Evolutionary conservation across 257 asterid species (phyloP).

Genomic region (Solanum chiquidenum): DNA sequence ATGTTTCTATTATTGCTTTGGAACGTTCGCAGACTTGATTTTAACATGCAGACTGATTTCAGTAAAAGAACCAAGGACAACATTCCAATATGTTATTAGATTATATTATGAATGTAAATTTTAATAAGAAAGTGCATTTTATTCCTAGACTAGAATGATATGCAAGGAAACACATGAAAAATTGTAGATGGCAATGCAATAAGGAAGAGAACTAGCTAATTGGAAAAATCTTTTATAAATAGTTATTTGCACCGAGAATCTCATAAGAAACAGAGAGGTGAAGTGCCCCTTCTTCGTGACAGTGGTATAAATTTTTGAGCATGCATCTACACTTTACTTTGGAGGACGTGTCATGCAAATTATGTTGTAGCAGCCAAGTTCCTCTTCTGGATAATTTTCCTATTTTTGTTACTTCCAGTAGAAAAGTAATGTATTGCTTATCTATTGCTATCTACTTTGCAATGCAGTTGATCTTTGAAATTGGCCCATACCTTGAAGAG

Average conservation of each 20-base stretch:
- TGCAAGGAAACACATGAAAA: not conserved
- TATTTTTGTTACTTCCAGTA: not conserved
- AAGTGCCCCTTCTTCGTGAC: not conserved
- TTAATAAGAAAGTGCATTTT: not conserved
- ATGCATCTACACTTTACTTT: not conserved
- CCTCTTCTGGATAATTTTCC: not conserved
- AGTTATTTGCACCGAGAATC: not conserved
- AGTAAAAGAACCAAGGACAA: not conserved
- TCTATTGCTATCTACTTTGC: not conserved
- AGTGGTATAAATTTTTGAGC: not conserved
- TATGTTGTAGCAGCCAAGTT: not conserved
- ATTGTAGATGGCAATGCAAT: not conserved
- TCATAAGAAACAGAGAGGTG: not conserved
- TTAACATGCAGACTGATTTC: not conserved
- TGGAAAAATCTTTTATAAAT: not conserved
- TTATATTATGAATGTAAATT: not conserved
- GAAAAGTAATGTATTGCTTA: not conserved
- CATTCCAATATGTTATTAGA: not conserved
- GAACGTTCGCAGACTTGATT: not conserved
- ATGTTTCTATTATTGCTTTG: not conserved
- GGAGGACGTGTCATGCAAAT: not conserved
- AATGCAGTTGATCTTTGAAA: conserved; percentile 73
- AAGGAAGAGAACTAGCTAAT: not conserved
- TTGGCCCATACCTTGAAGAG: conserved; percentile 88
- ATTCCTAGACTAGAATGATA: not conserved